These are phyloP conservation scores for Heracleum sosnowskyi DNA, from an alignment of 129 eudicot species.

Conservation along the genomic window DNA sequence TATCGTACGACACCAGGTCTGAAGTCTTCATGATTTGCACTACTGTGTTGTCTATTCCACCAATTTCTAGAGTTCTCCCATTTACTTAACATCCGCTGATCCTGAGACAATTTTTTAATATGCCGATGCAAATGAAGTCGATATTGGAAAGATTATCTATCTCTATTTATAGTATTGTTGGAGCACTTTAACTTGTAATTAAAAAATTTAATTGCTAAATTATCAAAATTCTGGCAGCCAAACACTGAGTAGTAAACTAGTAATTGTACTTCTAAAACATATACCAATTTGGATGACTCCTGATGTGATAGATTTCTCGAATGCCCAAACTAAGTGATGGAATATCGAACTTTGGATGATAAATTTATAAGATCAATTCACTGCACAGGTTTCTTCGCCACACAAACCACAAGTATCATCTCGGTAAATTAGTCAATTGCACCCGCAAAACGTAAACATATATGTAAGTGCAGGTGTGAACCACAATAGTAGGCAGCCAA, in stretches of 20 bases:
- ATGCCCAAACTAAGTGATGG: not conserved
- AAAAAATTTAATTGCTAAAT: not conserved
- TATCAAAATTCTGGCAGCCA: not conserved
- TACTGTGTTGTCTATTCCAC: not conserved
- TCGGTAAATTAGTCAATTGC: not conserved
- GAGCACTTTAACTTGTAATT: not conserved
- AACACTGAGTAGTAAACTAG: not conserved
- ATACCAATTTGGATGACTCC: not conserved
- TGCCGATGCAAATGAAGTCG: not conserved
- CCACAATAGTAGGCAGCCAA: conserved; percentile 14
- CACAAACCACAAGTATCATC: not conserved
- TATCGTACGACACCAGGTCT: not conserved
- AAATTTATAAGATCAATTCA: not conserved
- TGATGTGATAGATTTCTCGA: not conserved
- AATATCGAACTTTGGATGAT: not conserved
- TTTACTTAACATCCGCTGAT: not conserved
- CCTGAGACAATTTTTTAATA: not conserved
- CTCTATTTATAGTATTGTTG: not conserved
- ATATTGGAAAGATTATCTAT: not conserved
- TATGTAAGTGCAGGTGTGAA: not conserved
- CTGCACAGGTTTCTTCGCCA: not conserved
- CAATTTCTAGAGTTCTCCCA: not conserved
- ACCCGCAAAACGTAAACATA: not conserved
- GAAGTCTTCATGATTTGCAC: not conserved
- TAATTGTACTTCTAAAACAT: not conserved